These are phyloP conservation scores for Penicillium sp. DNA, from an alignment of 2,329 filamentous ascomycete genomes.

Conservation along the genomic window DNA sequence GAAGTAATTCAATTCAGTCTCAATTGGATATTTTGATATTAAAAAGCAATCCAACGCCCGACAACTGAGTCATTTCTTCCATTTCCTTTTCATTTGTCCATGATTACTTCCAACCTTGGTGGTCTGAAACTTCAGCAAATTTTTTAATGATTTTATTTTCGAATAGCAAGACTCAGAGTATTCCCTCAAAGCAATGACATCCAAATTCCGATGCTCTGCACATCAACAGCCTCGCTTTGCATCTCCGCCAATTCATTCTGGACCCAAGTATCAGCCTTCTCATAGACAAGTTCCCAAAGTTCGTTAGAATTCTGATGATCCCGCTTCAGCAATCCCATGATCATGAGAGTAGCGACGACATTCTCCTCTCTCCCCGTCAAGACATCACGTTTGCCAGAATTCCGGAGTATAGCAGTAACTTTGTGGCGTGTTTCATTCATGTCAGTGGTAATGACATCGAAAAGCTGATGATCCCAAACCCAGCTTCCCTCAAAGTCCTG, in stretches of 20 bases:
- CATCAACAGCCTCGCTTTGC: not conserved
- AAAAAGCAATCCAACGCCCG: not conserved
- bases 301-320: not conserved
- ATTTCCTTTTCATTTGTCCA: not conserved
- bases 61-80: not conserved
- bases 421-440: not conserved
- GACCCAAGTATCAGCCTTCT: constrained; percentile 19
- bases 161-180: not conserved
- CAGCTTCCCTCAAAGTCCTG: constrained; percentile 54
- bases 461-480: constrained; percentile 35
- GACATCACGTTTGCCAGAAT: not conserved
- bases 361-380: not conserved
- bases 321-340: constrained; percentile 9
- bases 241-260: not conserved
- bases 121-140: too few species aligned
- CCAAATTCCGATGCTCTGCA: too few species aligned
- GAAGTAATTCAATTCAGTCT: not conserved
- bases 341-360: constrained; percentile 15
- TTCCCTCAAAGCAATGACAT: too few species aligned
- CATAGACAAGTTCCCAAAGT: constrained; percentile 17
- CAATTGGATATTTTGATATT: not conserved
- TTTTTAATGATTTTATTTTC: not conserved
- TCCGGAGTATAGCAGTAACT: not conserved
- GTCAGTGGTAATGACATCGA: constrained; percentile 18
- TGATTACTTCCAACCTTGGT: too few species aligned